phyloP scores from a whole-genome alignment of 2,329 filamentous ascomycete genomes.

The Plenodomus biglobosus region DNA sequence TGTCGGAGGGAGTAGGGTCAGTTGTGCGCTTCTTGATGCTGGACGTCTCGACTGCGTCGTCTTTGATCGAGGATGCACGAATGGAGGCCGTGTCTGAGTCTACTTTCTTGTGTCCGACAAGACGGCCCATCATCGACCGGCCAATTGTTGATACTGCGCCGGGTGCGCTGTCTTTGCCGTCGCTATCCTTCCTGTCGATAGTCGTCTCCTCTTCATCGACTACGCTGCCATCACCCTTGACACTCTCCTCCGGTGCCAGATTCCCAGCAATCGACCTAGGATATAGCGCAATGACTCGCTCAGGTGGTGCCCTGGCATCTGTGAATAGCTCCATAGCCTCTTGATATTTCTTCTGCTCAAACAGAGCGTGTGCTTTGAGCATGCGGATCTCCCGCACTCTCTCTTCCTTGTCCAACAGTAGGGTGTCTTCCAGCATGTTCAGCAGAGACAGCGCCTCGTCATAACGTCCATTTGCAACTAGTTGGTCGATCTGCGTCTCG shows the following conservation, averaged over 20 bases:
- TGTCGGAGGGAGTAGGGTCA: slow-evolving; percentile 53
- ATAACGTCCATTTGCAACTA: slow-evolving; percentile 71
- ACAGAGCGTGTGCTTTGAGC: slow-evolving; percentile 83
- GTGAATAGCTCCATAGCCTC: slow-evolving; percentile 89
- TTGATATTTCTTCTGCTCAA: slow-evolving; percentile 78
- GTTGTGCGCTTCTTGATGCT: slow-evolving; percentile 54
- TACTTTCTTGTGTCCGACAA: slow-evolving; percentile 50
- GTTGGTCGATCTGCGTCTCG: slow-evolving; percentile 80
- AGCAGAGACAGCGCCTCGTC: slow-evolving; percentile 93
- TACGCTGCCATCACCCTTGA: slow-evolving; percentile 49
- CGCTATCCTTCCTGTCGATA: slow-evolving; percentile 20
- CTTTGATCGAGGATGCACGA: slow-evolving; percentile 55
- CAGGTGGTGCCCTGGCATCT: slow-evolving; percentile 84
- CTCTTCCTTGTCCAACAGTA: slow-evolving; percentile 79
- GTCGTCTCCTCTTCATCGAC: slow-evolving; percentile 32
- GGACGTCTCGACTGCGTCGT: slow-evolving; percentile 59
- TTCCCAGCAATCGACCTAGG: slow-evolving; percentile 82
- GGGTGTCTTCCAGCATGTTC: slow-evolving; percentile 85
- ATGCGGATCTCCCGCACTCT: slow-evolving; percentile 85
- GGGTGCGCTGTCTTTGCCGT: slow-evolving; percentile 28
- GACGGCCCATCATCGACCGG: slow-evolving; percentile 51
- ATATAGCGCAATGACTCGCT: slow-evolving; percentile 82
- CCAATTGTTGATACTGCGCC: slow-evolving; percentile 33
- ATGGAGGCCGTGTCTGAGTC: slow-evolving; percentile 60
- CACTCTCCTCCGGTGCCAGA: slow-evolving; percentile 64